These are phyloP conservation scores for Helianthus tuberosus DNA, from an alignment of 129 eudicot species.

Conservation along the genomic window DNA sequence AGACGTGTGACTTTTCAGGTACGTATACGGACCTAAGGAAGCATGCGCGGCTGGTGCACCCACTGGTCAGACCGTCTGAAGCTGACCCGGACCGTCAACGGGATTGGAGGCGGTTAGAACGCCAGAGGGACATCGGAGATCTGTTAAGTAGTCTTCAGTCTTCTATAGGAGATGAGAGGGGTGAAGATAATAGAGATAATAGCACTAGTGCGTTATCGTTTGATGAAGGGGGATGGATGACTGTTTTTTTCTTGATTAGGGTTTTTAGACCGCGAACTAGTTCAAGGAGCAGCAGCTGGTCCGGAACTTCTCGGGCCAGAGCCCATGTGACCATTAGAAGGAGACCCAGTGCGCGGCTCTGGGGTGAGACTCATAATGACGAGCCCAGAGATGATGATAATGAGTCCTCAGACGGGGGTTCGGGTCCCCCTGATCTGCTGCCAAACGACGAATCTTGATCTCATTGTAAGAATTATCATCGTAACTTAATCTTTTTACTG, in stretches of 20 bases:
- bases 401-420: constrained; percentile 59
- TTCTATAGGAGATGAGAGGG: constrained; percentile 62
- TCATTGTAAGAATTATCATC: constrained; percentile 17
- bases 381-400: constrained; percentile 59
- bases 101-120: constrained; percentile 80
- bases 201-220: constrained; percentile 38
- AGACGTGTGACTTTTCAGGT: constrained; percentile 77
- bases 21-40: constrained; percentile 71
- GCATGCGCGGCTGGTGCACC: constrained; percentile 83
- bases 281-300: constrained; percentile 67
- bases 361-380: constrained; percentile 79
- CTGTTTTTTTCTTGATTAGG: constrained; percentile 71
- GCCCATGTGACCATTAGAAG: constrained; percentile 66
- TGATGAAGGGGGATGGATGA: constrained; percentile 82
- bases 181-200: constrained; percentile 38
- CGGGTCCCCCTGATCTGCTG: constrained; percentile 39
- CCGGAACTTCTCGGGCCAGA: constrained; percentile 61
- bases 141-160: constrained; percentile 77
- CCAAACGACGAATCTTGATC: constrained; percentile 40
- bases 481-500: background rate
- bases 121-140: constrained; percentile 86
- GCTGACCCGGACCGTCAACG: constrained; percentile 90
- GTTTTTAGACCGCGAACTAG: constrained; percentile 57
- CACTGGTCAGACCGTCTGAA: constrained; percentile 72
- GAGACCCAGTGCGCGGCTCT: constrained; percentile 62